These are phyloP conservation scores for Wickerhamiella australiensis DNA, from an alignment of 805 yeast species.

Conservation along the genomic window DNA sequence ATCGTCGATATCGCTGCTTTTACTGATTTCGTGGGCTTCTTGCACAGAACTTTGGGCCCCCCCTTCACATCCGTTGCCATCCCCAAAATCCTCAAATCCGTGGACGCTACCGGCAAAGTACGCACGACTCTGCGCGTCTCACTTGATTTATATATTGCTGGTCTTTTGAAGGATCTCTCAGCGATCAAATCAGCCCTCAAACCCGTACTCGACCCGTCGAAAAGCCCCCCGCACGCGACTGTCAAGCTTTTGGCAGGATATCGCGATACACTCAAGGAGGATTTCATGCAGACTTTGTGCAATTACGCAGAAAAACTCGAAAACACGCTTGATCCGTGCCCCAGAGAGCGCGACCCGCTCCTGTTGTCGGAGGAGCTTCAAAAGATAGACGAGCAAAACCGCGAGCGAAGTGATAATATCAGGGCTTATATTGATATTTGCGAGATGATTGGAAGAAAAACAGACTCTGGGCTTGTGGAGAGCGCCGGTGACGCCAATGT, in stretches of 20 bases:
- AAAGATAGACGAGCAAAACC: neutral
- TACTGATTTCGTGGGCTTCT: neutral
- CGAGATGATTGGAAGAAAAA: neutral
- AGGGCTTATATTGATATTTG: neutral
- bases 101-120: neutral
- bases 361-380: neutral
- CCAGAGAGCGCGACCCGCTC: neutral
- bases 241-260: neutral
- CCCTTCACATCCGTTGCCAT: neutral
- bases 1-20: neutral
- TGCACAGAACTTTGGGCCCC: neutral
- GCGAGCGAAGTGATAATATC: neutral
- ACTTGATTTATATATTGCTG: slow-evolving; percentile 1
- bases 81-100: slow-evolving; percentile 3
- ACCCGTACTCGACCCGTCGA: neutral
- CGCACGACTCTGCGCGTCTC: neutral
- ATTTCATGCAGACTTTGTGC: neutral
- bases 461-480: neutral
- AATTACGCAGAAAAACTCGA: neutral
- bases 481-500: too few relatives aligned
- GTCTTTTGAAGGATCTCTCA: neutral
- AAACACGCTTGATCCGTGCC: neutral
- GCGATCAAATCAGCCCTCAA: neutral
- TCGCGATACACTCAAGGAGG: neutral
- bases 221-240: slow-evolving; percentile 2